Evolutionary conservation across 495 filamentous ascomycete species (phyloP).

Genomic region (Cetradonia linearis): DNA sequence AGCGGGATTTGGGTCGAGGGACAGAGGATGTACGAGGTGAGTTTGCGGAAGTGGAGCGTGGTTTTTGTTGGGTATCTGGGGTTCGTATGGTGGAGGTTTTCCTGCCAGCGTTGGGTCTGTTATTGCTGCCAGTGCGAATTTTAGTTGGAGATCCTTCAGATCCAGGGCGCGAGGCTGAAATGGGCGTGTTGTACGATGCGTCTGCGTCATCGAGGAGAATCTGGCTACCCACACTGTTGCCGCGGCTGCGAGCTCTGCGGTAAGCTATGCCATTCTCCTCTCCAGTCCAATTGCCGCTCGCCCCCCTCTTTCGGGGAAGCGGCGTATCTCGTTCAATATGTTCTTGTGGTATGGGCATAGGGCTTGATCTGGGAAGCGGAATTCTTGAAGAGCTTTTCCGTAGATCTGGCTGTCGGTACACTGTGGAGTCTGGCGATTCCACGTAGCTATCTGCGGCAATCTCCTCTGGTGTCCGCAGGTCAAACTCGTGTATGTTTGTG

Average conservation of each 20-base stretch:
- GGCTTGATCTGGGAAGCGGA: slow-evolving; percentile 68
- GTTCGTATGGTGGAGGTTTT: slow-evolving; percentile 21
- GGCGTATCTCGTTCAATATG: slow-evolving; percentile 63
- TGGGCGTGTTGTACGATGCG: slow-evolving; percentile 29
- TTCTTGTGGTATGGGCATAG: slow-evolving; percentile 60
- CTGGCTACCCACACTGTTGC: slow-evolving; percentile 55
- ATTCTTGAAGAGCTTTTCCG: slow-evolving; percentile 61
- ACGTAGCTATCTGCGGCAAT: slow-evolving; percentile 53
- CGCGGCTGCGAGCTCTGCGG: slow-evolving; percentile 56
- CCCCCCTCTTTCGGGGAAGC: slow-evolving; percentile 49
- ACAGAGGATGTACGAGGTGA: slow-evolving; percentile 24
- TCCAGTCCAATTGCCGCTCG: slow-evolving; percentile 38
- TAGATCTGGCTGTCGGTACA: slow-evolving; percentile 37
- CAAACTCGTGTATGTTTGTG: slow-evolving; percentile 43
- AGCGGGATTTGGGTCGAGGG: slow-evolving; percentile 54
- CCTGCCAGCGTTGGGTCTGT: slow-evolving; percentile 27
- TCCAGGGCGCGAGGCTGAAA: slow-evolving; percentile 40
- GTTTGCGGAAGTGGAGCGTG: slow-evolving; percentile 64
- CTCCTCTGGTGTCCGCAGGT: slow-evolving; percentile 72
- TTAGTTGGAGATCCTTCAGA: slow-evolving; percentile 30
- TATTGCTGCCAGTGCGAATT: slow-evolving; percentile 25
- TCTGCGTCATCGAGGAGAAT: slow-evolving; percentile 44
- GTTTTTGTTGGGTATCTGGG: slow-evolving; percentile 31
- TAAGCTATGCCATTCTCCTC: slow-evolving; percentile 52
- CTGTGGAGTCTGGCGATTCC: slow-evolving; percentile 30